These are phyloP conservation scores for Plasmodium falciparum DNA, from an alignment of 169 alveolate genomes.

Conservation along the genomic window DNA sequence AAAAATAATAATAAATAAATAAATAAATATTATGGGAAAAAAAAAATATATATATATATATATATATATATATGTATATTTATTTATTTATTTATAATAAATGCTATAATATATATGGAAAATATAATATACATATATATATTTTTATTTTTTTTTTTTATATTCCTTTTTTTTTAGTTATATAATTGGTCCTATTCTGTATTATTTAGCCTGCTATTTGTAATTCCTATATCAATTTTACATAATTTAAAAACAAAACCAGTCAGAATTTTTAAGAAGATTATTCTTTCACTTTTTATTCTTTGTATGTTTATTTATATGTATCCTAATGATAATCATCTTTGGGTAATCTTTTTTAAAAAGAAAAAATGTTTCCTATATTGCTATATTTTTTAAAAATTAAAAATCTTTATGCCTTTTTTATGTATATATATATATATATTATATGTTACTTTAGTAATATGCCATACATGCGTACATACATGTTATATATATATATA, in stretches of 20 bases:
- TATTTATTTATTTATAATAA: background rate
- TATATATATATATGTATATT: background rate
- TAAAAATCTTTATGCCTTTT: background rate
- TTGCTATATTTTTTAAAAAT: background rate
- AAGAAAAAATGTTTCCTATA: background rate
- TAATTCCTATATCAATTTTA: slow-evolving; percentile 56
- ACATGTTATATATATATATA: slow-evolving; percentile 1
- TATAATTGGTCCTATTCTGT: slow-evolving; percentile 75
- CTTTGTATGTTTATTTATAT: slow-evolving; percentile 14
- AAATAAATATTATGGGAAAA: too few species aligned
- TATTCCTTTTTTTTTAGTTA: slow-evolving; percentile 18
- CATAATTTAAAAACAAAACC: slow-evolving; percentile 22
- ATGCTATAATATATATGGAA: too few species aligned
- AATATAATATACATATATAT: background rate
- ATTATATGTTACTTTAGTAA: too few species aligned
- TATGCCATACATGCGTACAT: too few species aligned
- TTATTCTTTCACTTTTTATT: slow-evolving; percentile 38
- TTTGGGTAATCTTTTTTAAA: slow-evolving; percentile 29
- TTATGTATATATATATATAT: background rate
- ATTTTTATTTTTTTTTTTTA: background rate
- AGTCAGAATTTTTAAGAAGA: slow-evolving; percentile 13
- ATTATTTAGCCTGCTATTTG: slow-evolving; percentile 34
- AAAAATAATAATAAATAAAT: background rate
- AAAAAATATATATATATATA: background rate
- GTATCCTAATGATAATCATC: slow-evolving; percentile 52